Base-by-base conservation (phyloP, 768 basidiomycete species). In the Termitomyces eurrhizus region DNA sequence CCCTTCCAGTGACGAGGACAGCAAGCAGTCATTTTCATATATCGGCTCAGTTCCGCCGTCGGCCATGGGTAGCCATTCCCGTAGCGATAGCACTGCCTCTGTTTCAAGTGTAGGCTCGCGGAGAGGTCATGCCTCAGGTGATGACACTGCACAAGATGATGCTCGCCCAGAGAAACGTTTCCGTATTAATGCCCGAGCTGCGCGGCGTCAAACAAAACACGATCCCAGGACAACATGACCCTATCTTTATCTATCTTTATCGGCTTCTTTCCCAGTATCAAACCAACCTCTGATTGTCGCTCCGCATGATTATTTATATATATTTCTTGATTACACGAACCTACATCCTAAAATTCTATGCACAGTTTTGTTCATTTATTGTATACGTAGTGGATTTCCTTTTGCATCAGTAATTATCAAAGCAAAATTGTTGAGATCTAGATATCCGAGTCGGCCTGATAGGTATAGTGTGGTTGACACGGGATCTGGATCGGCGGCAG, bases 1-100 rank as follows among this genome's bases (percentile, higher is more conserved):
- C 54, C 65, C 69, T 24, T 76, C 75, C 21, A 77, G 76, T 60
- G 81, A 81, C 56, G 83, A 83, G 51, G 77, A 75, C 37, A 77
- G 75, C 61, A 79, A 80, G 32, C 59, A 50, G 49, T 60, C 62
- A 18, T 67, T 66, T 58, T 66, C 70, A 18, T 63, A 71, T 67
- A 37, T 68, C 60, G 62, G 61, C 69, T 48, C 64, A 66, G 56
- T 39, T 33, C 26, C 52, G 18, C 42, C 56, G 29, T 37, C 49
- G 36, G 42, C 54, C 32, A 35, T 32, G 56, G 48, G 33, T 18
- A 58, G 29, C 41, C 59, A 60, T 29, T 49, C 59, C 44, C 62
- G 54, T 29, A 42, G 75, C 56, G 72, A 69, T 50, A 79, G 77
- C 60, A 76, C 67, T 55, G 71, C 75, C 7, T 80, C 80, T 37